phyloP scores from a whole-genome alignment of 164 flowering plant species.

The Tetrastigma voinierianum region DNA sequence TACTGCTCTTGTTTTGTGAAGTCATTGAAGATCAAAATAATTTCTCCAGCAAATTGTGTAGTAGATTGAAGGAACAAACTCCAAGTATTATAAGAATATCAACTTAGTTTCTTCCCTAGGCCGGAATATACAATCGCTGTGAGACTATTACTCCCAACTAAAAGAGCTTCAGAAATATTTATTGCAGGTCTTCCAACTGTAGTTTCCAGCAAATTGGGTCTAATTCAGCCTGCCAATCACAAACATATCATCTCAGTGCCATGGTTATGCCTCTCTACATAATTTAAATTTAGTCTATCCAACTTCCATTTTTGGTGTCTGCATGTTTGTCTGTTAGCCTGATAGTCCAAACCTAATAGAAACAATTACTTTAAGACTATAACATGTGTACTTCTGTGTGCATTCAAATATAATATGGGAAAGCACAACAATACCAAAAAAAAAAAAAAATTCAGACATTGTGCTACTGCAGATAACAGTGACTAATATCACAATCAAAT shows the following conservation, averaged over 20 bases:
- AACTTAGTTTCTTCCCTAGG: too few relatives aligned
- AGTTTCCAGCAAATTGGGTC: conserved; percentile 68
- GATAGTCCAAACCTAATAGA: conserved; percentile 1
- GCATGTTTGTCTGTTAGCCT: background rate
- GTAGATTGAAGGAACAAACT: background rate
- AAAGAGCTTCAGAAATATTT: conserved; percentile 4
- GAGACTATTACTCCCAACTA: background rate
- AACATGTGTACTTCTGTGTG: too few relatives aligned
- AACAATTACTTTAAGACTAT: too few relatives aligned
- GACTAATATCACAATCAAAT: too few relatives aligned
- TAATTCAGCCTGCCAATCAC: conserved; percentile 54
- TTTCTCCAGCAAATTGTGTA: too few relatives aligned
- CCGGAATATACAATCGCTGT: too few relatives aligned
- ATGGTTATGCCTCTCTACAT: background rate
- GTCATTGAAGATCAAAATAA: too few relatives aligned
- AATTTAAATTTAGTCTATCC: background rate
- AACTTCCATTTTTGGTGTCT: background rate
- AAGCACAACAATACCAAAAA: background rate
- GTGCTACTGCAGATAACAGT: too few relatives aligned
- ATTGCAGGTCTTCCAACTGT: conserved; percentile 36
- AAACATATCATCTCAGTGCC: background rate
- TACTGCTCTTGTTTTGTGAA: too few relatives aligned
- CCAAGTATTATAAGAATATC: background rate
- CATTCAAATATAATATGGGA: too few relatives aligned
- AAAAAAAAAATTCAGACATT: too few relatives aligned